Conservation (phyloP, 352 stramenopile genomes). For the Elongisporangium anandrum region DNA sequence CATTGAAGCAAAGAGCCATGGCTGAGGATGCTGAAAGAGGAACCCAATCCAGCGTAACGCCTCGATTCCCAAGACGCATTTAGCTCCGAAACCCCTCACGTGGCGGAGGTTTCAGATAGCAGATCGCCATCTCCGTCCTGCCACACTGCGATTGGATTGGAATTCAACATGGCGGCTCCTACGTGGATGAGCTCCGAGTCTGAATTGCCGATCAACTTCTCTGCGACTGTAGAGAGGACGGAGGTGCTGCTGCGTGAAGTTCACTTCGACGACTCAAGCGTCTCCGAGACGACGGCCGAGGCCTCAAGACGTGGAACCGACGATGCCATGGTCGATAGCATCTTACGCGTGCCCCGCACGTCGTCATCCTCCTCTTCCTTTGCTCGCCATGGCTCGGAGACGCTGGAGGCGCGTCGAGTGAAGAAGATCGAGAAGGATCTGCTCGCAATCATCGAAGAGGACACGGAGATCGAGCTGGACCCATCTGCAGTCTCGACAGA, state of each 20-base stretch:
- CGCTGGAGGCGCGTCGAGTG: neutral
- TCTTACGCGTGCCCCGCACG: neutral
- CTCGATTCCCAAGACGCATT: neutral
- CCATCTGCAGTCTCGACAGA: neutral
- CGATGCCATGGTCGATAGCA: neutral
- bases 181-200: neutral
- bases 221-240: neutral
- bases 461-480: neutral
- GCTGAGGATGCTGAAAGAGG: too few species aligned
- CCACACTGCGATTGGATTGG: neutral
- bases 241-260: neutral
- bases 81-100: neutral
- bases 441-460: neutral
- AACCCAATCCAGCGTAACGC: neutral
- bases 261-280: neutral
- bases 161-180: neutral
- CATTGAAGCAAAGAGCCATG: too few species aligned
- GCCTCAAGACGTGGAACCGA: neutral
- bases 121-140: neutral
- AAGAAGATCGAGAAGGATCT: conserved; percentile 1
- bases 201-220: neutral
- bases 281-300: neutral
- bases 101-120: neutral
- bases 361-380: neutral
- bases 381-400: neutral